Evolutionary conservation across 345 rosid species (phyloP).

Genomic region (Corymbia maculata): DNA sequence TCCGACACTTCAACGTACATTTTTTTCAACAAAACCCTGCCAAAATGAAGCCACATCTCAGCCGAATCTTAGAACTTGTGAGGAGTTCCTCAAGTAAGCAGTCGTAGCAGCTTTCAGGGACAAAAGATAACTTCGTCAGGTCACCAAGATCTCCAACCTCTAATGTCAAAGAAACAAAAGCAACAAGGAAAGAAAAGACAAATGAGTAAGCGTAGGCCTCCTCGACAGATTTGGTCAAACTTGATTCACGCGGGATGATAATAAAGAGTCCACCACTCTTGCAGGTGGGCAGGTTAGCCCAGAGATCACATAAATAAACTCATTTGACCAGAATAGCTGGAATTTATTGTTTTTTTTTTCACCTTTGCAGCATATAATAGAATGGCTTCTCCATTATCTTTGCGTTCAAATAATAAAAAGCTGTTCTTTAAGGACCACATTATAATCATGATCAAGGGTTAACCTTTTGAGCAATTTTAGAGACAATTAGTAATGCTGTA

Average conservation of each 20-base stretch:
- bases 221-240: neutral
- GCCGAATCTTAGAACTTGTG: neutral
- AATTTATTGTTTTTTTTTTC: neutral
- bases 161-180: neutral
- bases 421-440: neutral
- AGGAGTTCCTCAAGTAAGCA: neutral
- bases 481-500: neutral
- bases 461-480: neutral
- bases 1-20: neutral
- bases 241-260: neutral
- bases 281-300: neutral
- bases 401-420: neutral
- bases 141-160: neutral
- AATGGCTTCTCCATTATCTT: neutral
- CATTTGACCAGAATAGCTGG: neutral
- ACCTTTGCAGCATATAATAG: neutral
- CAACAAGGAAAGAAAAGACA: neutral
- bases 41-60: neutral
- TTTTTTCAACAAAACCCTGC: neutral
- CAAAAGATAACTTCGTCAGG: neutral
- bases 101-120: neutral
- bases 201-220: neutral
- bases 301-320: neutral
- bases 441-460: neutral
- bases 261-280: neutral